Base-by-base conservation (phyloP, 257 asterid genomes). In the Nicotiana benthamiana region DNA sequence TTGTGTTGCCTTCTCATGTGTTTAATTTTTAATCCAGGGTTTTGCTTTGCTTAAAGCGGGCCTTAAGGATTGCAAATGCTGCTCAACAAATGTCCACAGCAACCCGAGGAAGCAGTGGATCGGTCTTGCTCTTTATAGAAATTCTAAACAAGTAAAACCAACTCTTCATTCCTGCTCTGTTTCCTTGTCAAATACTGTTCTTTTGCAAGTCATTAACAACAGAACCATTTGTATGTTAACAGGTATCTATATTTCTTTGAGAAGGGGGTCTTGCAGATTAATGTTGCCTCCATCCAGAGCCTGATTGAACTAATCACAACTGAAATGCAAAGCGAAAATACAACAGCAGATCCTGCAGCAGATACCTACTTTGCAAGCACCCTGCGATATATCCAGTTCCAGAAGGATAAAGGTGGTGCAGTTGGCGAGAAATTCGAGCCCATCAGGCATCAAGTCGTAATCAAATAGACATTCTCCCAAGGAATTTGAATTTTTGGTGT, bases 181-280 rank as follows among this genome's bases (percentile, higher is more conserved):
- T 74, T 24, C 43, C 61, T 74, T 48, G 36, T 46, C 77, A 70
- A 43, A 12, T 3, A 22, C 32, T 70, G 59, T 6, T 70, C 36
- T 46, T 70, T 70, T 43, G 59, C 22, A 43, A 70, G 22, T 70
- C 59, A 22, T 22, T 70, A n/a, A 46, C 15, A n/a, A 46, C 3
- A 43, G 59, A 70, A 40, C 26, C 77, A 17, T 43, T 70, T 54
- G 40, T 79, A 11, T 26, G 66, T 70, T 83, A 60, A 80, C 87
- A 96, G 99, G 95, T 94, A 92, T 87, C 96, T 96, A n/a, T 96
- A 96, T 87, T 96, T 96, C 91, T 96, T 91, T 9, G 98, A 94
- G 91, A 96, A 96, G 85, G 99, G 97, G 83, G 88, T 94, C 80
- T 30, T 93, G 0, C 97, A 96, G 86, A 83, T 94, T 13, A 90